These are phyloP conservation scores for Adansonia grandidieri DNA, from an alignment of 441 rosid species.

Conservation along the genomic window DNA sequence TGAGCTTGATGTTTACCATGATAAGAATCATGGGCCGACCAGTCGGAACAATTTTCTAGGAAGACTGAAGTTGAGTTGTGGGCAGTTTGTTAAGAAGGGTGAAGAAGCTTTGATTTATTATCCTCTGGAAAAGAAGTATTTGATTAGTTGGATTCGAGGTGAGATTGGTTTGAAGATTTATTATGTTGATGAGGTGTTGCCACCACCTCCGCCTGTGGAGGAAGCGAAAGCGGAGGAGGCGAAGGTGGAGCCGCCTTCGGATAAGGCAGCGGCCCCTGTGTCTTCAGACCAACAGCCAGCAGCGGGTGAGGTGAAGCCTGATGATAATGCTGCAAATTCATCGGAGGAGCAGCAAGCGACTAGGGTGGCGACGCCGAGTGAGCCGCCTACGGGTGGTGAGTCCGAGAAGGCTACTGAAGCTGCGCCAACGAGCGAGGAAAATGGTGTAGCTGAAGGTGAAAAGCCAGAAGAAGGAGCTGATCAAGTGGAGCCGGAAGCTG, in stretches of 20 bases:
- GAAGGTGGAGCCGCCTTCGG: slow-evolving; percentile 32
- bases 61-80: slow-evolving; percentile 57
- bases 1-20: slow-evolving; percentile 63
- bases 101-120: slow-evolving; percentile 85
- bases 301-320: slow-evolving; percentile 8
- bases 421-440: slow-evolving; percentile 23
- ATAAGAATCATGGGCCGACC: slow-evolving; percentile 60
- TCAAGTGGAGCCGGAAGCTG: slow-evolving; percentile 26
- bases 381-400: slow-evolving; percentile 17
- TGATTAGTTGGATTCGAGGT: slow-evolving; percentile 65
- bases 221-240: slow-evolving; percentile 31
- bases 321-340: background rate
- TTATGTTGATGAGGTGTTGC: slow-evolving; percentile 50
- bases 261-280: slow-evolving; percentile 6
- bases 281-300: slow-evolving; percentile 15
- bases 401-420: slow-evolving; percentile 4
- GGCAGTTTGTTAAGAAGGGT: slow-evolving; percentile 73
- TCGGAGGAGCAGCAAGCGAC: slow-evolving; percentile 6
- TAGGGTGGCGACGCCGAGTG: slow-evolving; percentile 3
- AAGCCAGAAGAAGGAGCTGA: slow-evolving; percentile 30
- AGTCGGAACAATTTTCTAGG: slow-evolving; percentile 67
- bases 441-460: slow-evolving; percentile 25
- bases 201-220: slow-evolving; percentile 34
- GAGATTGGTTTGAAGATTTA: slow-evolving; percentile 78
- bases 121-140: slow-evolving; percentile 62